Base-by-base conservation (phyloP, 2,329 filamentous ascomycete species). In the Furcasterigmium furcatum region DNA sequence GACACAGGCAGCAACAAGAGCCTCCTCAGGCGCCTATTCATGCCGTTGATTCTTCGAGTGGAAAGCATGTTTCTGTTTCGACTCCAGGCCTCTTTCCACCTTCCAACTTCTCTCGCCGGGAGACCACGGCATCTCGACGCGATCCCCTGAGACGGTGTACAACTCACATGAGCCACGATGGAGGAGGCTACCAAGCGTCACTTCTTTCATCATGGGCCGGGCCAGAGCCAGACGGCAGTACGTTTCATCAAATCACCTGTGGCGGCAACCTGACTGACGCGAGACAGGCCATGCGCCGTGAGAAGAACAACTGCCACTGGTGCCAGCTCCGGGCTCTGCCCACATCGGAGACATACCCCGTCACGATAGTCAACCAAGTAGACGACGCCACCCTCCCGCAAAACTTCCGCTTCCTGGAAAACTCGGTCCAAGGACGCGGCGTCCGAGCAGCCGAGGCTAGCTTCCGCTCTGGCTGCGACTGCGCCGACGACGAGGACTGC, bases 391-490 rank as follows among this genome's bases (percentile, higher is more conserved):
- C 54, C n/a, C 68, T 82, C 13, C 82, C 86, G 0, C 64, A 79
- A 0, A 67, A 77, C 32, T 95, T 94, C 55, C 71, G 72, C 0
- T 92, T 91, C 60, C 84, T 91, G 44, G 70, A 83, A 7, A 64
- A 74, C 1, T 83, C 81, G 9, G 68, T 85, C 4, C 70, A 87
- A 2, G 67, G 77, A 3, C 55, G 74, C 1, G 85, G 80, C 18
- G 84, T 92, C 0, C 62, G 76, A 36, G 71, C 75, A 12, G 78
- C 78, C 4, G 78, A 79, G 49, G 68, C 71, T 40, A 84, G 75
- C 22, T 87, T 88, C 45, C 77, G 82, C 51, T 76, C 74, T 45
- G 88, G 88, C 3, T 95, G 89, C 59, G 66, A 77, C 39, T 95
- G 89, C 57, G 62, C 57, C 2, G 67, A 77, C 2, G 73, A 80